phyloP scores from a whole-genome alignment of 2,329 filamentous ascomycete genomes.

The Rhynchosporium secalis region DNA sequence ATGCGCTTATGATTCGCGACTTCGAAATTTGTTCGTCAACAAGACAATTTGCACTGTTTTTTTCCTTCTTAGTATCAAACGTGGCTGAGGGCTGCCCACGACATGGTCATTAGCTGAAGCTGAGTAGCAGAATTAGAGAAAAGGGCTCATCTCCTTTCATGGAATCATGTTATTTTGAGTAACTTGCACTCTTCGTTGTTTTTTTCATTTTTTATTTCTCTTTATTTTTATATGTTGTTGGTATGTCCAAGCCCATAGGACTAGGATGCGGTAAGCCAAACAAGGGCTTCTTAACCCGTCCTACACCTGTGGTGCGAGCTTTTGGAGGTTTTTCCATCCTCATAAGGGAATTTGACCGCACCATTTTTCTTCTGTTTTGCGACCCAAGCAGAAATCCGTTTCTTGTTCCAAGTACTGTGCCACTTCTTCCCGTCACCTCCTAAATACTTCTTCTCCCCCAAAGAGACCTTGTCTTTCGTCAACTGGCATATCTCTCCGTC shows the following conservation, averaged over 20 bases:
- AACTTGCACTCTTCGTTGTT: too few relatives aligned
- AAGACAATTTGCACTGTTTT: too few relatives aligned
- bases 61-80: too few relatives aligned
- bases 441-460: constrained; percentile 8
- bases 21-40: too few relatives aligned
- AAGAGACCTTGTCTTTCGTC: constrained; percentile 10
- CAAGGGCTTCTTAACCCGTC: too few relatives aligned
- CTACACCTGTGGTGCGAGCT: neutral
- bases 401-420: constrained; percentile 21
- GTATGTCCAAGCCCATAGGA: neutral
- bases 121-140: too few relatives aligned
- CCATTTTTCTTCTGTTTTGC: constrained; percentile 14
- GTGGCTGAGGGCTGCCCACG: too few relatives aligned
- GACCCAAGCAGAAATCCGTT: constrained; percentile 19
- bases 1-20: too few relatives aligned
- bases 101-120: neutral
- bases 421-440: constrained; percentile 11
- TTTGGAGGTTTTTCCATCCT: constrained; percentile 5
- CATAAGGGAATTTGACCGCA: neutral
- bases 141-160: too few relatives aligned
- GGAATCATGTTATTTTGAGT: too few relatives aligned
- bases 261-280: neutral
- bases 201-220: too few relatives aligned
- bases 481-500: constrained; percentile 26
- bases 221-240: too few relatives aligned